Base-by-base conservation (phyloP, 441 rosid genomes). In the Gossypium lobatum region DNA sequence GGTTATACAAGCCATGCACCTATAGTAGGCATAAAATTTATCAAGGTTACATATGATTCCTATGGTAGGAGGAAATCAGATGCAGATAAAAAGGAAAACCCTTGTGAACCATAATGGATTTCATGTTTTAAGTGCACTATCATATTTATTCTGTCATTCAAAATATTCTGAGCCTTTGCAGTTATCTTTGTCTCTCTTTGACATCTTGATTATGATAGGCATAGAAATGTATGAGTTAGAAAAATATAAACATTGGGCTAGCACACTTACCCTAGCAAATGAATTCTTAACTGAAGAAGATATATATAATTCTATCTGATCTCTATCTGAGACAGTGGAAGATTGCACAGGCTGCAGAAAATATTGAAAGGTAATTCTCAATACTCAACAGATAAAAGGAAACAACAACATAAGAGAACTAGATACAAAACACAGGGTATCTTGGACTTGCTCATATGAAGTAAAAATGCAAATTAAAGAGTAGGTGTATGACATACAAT, bases 251-350 rank as follows among this genome's bases (percentile, higher is more conserved):
- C 21, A 70, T 72, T 28, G 14, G 34, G 48, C 11, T 1, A 60
- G n/a, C 70, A 67, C n/a, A 84, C 88, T 81, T 83, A 93, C 99
- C 85, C 96, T 87, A 59, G 92, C 60, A 85, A 93, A 93, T 57
- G 93, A 85, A 77, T 75, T 88, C 90, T 88, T 96, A 73, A 91
- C 81, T 75, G 99, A 96, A 74, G 91, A 92, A 77, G 88, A 80
- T 81, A 92, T 85, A 77, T 87, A 93, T 52, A 85, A 83, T 83
- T 96, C 99, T 76, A 93, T 91, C 84, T 90, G 97, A 81, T 93
- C 98, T 45, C 85, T 85, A 80, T 93, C 98, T 53, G 85, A 77
- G 82, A 71, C 76, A 48, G 95, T 82, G 46, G 81, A 71, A 55
- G 91, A 84, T 62, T 88, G 88, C 82, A 85, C 76, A 66, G 85